These are phyloP conservation scores for Marasmius fiardii DNA, from an alignment of 1,284 basidiomycete genomes.

Conservation along the genomic window DNA sequence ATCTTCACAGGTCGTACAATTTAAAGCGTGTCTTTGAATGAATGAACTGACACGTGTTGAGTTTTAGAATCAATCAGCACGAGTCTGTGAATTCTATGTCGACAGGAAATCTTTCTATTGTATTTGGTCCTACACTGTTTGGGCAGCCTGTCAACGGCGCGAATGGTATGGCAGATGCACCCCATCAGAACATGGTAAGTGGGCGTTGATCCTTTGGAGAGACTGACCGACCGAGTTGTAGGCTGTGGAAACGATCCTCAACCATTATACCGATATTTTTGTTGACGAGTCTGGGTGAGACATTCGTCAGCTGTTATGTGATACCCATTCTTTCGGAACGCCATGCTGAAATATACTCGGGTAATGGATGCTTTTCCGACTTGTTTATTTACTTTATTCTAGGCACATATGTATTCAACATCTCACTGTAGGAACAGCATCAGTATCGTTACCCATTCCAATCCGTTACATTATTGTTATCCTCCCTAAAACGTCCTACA, in stretches of 20 bases:
- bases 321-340: conserved; percentile 2
- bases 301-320: conserved; percentile 3
- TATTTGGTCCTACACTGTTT: conserved; percentile 96
- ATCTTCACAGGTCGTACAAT: conserved; percentile 75
- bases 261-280: conserved; percentile 80
- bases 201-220: background rate
- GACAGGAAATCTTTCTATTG: conserved; percentile 90
- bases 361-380: background rate
- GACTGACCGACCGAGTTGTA: conserved; percentile 24
- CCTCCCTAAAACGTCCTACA: background rate
- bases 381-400: conserved; percentile 11
- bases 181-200: conserved; percentile 48
- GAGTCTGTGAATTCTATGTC: conserved; percentile 90
- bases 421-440: conserved; percentile 11
- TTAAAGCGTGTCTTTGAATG: background rate
- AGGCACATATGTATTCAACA: conserved; percentile 8
- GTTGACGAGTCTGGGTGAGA: conserved; percentile 57
- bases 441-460: conserved; percentile 8
- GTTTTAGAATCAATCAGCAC: conserved; percentile 65
- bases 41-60: conserved; percentile 5
- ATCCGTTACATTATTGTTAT: conserved; percentile 5
- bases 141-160: conserved; percentile 40
- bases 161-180: conserved; percentile 51
- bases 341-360: background rate
- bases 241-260: conserved; percentile 79